Evolutionary conservation across 2,329 filamentous ascomycete genomes (phyloP), one percentile per base, ranked within the genome.

Genomic region (Pyrenophora seminiperda): DNA sequence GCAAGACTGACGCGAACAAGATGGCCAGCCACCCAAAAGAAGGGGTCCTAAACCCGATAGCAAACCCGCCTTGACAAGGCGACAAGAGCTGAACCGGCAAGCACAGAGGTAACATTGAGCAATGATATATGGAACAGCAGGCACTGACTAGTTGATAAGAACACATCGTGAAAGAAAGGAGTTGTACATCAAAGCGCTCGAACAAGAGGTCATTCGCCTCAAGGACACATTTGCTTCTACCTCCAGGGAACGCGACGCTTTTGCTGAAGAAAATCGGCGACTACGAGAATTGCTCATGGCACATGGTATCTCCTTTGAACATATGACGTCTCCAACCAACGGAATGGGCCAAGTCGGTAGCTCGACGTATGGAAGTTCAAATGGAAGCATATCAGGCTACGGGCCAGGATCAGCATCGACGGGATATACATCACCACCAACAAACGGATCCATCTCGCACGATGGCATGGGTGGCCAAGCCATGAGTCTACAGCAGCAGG

Each of bases 161-260:
- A 97, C 94, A 14, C 94, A 99, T 74, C 91, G 94, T 47, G 94
- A 97, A 76, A 86, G 94, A 61, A 97, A 97, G 73, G 94, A 97
- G 75, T 83, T 91, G 64, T 97, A 97, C 73, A 95, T 97, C 78
- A 95, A 95, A 73, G 86, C 89, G 9, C 83, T 97, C 13, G 94
- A 99, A 74, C 87, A 93, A 67, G 91, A 97, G 75, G 89, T 97
- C 4, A 80, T 95, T 15, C 87, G 91, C 40, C 79, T 97, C 34
- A 94, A 95, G 71, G 91, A 97, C 70, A 82, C 88, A n/a, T 93
- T 87, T 67, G 86, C 85, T 65, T 85, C 83, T 41, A 82, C 87
- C 14, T 82, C 85, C 5, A 85, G 88, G 61, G 90, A 95, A 69
- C 90, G 91, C 66, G 85, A 92, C 44, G 81, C 83, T 42, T 77